Evolutionary conservation across 306 rosid genomes (phyloP), one percentile per base, ranked within the genome.

Genomic region (Trifolium pratense): DNA sequence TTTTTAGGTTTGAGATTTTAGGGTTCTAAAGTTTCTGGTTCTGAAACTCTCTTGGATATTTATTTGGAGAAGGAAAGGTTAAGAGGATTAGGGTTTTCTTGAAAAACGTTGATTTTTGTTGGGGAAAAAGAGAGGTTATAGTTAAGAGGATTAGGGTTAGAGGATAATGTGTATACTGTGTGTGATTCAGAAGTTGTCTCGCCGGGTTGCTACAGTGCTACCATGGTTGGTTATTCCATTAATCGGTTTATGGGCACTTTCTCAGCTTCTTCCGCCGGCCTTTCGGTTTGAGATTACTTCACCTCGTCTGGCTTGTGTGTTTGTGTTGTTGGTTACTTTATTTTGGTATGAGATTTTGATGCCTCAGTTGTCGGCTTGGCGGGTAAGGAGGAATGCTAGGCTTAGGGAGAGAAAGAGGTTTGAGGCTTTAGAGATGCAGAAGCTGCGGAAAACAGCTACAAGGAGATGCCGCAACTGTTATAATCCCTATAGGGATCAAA

Each of bases 121-220:
- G 83, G 63, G 87, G 72, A 52, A 64, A 10, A 36, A 36, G 39
- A 7, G 9, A 25, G 7, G 29, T 26, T 31, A 63, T 29, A 51
- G 48, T 59, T 53, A 37, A 37, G 80, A 66, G 56, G 68, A 59
- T 73, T 77, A 61, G 84, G 89, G 84, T 62, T 91, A 82, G 90
- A 88, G 88, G 89, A 95, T 90, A 91, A 95, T 95, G 99, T 95
- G 99, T 90, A 95, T 95, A 88, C 97, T 95, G 32, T 95, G 99
- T 80, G 97, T 95, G 76, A 95, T 95, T 86, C 99, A 95, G 90
- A 95, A 95, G 97, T 90, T 97, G 92, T 95, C 97, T 83, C 99
- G 99, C 89, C 92, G 93, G 97, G 96, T 91, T 60, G 99, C 99
- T 39, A 90, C 97, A 23, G 88, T 91, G 99, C 96, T 95, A 58